Evolutionary conservation across 495 filamentous ascomycete species (phyloP).

Genomic region (Penicillium riverlandense): DNA sequence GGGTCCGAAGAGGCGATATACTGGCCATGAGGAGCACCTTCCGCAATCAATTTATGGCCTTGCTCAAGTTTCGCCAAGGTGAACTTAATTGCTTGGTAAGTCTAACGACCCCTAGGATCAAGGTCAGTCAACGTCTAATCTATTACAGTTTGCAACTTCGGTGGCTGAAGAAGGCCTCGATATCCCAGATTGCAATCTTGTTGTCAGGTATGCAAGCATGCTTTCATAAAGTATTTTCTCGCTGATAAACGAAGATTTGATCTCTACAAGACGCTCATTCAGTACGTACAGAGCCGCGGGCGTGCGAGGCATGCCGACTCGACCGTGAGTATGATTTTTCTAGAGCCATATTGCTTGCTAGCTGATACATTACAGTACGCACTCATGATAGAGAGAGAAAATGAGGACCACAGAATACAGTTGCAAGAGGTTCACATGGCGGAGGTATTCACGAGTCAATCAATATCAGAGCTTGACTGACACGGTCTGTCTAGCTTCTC

Average conservation of each 20-base stretch:
- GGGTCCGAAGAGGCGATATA: slow-evolving; percentile 39
- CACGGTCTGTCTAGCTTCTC: slow-evolving; percentile 34
- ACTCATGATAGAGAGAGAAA: slow-evolving; percentile 70
- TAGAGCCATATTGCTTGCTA: neutral
- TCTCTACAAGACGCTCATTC: slow-evolving; percentile 84
- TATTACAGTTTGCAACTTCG: slow-evolving; percentile 64
- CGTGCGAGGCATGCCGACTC: slow-evolving; percentile 72
- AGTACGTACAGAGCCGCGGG: slow-evolving; percentile 94
- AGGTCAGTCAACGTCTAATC: slow-evolving; percentile 2
- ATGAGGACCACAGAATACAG: slow-evolving; percentile 47
- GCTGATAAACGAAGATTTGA: slow-evolving; percentile 56
- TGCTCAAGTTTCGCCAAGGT: slow-evolving; percentile 72
- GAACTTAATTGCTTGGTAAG: slow-evolving; percentile 71
- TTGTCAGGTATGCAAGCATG: slow-evolving; percentile 48
- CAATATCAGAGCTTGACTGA: slow-evolving; percentile 1
- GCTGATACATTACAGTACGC: slow-evolving; percentile 46
- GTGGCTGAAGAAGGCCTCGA: slow-evolving; percentile 95
- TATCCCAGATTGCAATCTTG: slow-evolving; percentile 89
- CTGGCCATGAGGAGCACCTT: slow-evolving; percentile 57
- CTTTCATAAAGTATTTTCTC: neutral
- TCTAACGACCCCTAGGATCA: too few relatives aligned
- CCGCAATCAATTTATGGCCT: slow-evolving; percentile 65
- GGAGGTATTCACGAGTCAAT: slow-evolving; percentile 29
- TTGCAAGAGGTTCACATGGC: slow-evolving; percentile 48
- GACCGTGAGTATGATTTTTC: slow-evolving; percentile 21